Conservation (phyloP, 345 rosid species). For the Kernera saxatilis region DNA sequence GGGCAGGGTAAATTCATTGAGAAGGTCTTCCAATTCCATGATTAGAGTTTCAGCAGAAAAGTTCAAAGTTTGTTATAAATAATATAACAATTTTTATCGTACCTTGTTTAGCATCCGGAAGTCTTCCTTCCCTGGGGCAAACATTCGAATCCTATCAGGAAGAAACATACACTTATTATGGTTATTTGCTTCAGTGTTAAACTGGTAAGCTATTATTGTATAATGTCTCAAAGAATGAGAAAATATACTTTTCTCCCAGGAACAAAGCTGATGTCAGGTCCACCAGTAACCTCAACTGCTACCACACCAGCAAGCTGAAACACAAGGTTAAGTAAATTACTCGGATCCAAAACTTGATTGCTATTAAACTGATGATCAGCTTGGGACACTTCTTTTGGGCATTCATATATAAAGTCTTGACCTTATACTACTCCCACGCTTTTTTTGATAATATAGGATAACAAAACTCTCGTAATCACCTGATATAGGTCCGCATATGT, state of each 20-base stretch:
- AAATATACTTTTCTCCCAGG: slow-evolving; percentile 78
- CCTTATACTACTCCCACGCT: too few species aligned
- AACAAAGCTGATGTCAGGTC: slow-evolving; percentile 72
- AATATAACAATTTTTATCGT: not conserved
- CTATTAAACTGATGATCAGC: not conserved
- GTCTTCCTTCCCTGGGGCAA: slow-evolving; percentile 75
- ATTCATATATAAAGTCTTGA: not conserved
- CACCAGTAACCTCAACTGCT: slow-evolving; percentile 96
- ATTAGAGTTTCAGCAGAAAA: not conserved
- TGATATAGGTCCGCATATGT: slow-evolving; percentile 61
- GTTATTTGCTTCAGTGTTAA: not conserved
- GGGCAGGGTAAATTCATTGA: not conserved
- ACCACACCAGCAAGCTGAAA: slow-evolving; percentile 91
- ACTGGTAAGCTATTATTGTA: slow-evolving; percentile 11
- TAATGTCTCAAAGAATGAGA: not conserved
- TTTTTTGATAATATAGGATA: too few species aligned
- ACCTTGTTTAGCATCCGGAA: slow-evolving; percentile 91
- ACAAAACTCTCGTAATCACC: slow-evolving; percentile 27
- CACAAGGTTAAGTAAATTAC: not conserved
- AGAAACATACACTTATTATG: not conserved
- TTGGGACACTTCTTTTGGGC: not conserved
- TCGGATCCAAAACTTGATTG: not conserved
- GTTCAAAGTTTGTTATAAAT: not conserved
- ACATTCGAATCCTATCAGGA: slow-evolving; percentile 61
- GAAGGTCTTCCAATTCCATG: not conserved